These are phyloP conservation scores for Camellia lanceoleosa DNA, from an alignment of 148 eudicot species.

Conservation along the genomic window DNA sequence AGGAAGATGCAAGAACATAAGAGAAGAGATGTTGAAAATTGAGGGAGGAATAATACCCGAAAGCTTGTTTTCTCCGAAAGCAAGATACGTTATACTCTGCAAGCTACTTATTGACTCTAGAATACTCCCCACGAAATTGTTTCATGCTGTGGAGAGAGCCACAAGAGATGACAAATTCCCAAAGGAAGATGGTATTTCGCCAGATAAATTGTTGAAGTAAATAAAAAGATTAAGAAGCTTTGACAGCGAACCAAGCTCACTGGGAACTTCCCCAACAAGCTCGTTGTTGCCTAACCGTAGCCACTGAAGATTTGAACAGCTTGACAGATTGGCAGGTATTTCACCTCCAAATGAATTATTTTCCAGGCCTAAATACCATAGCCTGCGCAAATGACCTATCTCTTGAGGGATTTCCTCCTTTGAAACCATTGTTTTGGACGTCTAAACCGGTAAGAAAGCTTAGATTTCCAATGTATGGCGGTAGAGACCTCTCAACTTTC, in stretches of 20 bases:
- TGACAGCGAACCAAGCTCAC: constrained; percentile 18
- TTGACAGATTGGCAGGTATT: not conserved
- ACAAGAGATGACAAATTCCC: not conserved
- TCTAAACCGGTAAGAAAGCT: not conserved
- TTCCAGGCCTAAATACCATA: not conserved
- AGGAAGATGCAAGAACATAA: not conserved
- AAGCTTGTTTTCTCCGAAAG: not conserved
- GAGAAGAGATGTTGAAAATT: not conserved
- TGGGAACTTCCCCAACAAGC: constrained; percentile 23
- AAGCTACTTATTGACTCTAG: not conserved
- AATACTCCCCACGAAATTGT: not conserved
- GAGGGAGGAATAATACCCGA: not conserved
- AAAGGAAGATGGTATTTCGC: not conserved
- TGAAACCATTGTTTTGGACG: not conserved
- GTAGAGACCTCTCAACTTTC: not conserved
- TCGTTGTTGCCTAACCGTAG: constrained; percentile 11
- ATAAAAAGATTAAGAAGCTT: constrained; percentile 10
- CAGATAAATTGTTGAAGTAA: not conserved
- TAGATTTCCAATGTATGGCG: not conserved
- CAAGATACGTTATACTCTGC: not conserved
- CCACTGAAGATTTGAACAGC: constrained; percentile 5
- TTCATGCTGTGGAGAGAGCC: not conserved
- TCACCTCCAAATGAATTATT: constrained; percentile 8
- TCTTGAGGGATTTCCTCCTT: not conserved
- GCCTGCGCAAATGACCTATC: constrained; percentile 3